A percentile compares a stretch with the other conserved stretches of the same genome.
Conservation (phyloP, 2,329 filamentous ascomycete genomes). For the Paraphaeosphaeria minitans region DNA sequence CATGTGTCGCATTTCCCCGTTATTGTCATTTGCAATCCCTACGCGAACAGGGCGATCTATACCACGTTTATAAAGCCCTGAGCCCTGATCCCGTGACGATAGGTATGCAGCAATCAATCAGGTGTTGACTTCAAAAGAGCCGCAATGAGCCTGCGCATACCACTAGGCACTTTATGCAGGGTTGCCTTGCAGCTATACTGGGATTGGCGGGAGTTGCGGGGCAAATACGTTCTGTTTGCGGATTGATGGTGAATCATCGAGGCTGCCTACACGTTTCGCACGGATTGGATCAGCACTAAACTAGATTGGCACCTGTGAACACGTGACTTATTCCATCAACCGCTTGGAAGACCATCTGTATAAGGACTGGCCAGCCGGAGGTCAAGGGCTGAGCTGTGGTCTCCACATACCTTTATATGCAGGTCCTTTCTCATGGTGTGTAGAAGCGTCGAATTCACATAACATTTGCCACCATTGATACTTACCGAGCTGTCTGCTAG, state of each 20-base stretch:
- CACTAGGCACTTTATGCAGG: not conserved
- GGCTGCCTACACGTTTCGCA: not conserved
- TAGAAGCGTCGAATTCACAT: too few relatives aligned
- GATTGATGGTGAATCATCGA: not conserved
- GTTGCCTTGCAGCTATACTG: not conserved
- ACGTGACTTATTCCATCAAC: not conserved
- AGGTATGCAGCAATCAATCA: not conserved
- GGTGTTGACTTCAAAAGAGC: not conserved
- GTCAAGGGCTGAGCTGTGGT: too few relatives aligned
- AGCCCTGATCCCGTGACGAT: not conserved
- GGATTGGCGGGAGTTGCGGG: not conserved
- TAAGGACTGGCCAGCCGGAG: too few relatives aligned
- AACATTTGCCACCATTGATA: too few relatives aligned
- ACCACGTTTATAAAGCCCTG: not conserved
- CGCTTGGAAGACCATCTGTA: too few relatives aligned
- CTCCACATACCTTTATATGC: too few relatives aligned
- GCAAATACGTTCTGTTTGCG: not conserved
- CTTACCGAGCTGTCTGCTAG: too few relatives aligned
- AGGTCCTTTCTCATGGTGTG: too few relatives aligned
- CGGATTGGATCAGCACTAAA: not conserved
- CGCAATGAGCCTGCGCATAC: not conserved
- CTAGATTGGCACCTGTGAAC: not conserved
- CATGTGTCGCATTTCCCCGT: conserved; percentile 41
- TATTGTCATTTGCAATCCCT: conserved; percentile 29
- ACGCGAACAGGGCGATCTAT: not conserved